Percentiles rank a stretch among this genome's conserved stretches.
phyloP scores from a whole-genome alignment of 164 flowering plant species.

The Piper betle region DNA sequence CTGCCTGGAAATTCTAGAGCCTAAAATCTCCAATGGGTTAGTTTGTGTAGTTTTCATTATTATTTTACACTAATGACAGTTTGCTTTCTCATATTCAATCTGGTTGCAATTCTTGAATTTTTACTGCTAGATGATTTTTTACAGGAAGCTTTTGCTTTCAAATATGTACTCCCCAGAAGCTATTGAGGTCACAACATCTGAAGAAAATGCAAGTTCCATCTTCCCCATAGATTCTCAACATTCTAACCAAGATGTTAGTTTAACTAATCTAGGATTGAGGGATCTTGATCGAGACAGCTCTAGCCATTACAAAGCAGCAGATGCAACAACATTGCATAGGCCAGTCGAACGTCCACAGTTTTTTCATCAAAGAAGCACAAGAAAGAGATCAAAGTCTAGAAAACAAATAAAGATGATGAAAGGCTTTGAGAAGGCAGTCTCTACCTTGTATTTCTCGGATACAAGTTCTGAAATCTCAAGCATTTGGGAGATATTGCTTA shows the following conservation, averaged over 20 bases:
- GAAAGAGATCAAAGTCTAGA: not conserved
- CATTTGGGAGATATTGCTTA: conserved; percentile 31
- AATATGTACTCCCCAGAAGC: conserved; percentile 1
- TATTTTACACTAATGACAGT: not conserved
- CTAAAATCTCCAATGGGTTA: conserved; percentile 20
- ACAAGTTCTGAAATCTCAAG: conserved; percentile 33
- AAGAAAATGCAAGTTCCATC: conserved; percentile 9
- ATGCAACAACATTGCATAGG: conserved; percentile 8
- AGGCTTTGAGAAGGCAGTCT: conserved; percentile 33
- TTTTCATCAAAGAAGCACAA: conserved; percentile 6
- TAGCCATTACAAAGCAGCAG: conserved; percentile 12
- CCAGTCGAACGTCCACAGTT: conserved; percentile 9
- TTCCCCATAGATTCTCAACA: conserved; percentile 19
- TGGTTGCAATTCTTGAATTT: no score
- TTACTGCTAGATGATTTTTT: not conserved
- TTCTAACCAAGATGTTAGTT: conserved; percentile 16
- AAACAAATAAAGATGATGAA: conserved; percentile 21
- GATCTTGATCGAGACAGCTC: conserved; percentile 9
- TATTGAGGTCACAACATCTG: conserved; percentile 10
- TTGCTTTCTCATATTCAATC: not conserved
- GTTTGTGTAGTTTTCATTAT: conserved; percentile 1
- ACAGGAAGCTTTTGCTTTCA: conserved; percentile 16
- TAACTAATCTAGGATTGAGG: conserved; percentile 14
- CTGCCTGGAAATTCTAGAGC: conserved; percentile 8
- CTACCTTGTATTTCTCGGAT: conserved; percentile 38